Evolutionary conservation across 352 stramenopile genomes (phyloP).

Genomic region (Globisporangium canariense): DNA sequence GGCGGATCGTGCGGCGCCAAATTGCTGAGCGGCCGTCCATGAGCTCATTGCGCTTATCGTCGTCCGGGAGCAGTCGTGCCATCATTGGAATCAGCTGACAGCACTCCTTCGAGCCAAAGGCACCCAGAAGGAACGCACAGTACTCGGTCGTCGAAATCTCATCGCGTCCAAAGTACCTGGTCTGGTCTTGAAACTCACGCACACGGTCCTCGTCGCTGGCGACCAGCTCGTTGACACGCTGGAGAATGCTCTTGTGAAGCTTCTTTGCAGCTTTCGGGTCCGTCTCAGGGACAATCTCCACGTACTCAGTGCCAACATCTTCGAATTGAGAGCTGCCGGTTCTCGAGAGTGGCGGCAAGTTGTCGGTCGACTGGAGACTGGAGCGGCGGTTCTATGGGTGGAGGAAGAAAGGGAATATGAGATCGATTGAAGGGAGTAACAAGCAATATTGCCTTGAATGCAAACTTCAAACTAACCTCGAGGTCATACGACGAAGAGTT

Average conservation of each 20-base stretch:
- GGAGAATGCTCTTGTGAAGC: slow-evolving; percentile 71
- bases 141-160: slow-evolving; percentile 73
- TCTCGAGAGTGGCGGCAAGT: slow-evolving; percentile 12
- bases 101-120: slow-evolving; percentile 62
- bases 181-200: slow-evolving; percentile 77
- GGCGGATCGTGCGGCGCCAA: slow-evolving; percentile 51
- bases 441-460: not conserved
- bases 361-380: slow-evolving; percentile 6
- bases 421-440: not conserved
- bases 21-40: slow-evolving; percentile 61
- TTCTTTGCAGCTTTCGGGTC: slow-evolving; percentile 62
- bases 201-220: slow-evolving; percentile 66
- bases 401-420: not conserved
- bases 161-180: slow-evolving; percentile 68
- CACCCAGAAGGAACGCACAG: slow-evolving; percentile 68
- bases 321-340: slow-evolving; percentile 27
- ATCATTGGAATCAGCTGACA: slow-evolving; percentile 74
- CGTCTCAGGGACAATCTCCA: slow-evolving; percentile 46
- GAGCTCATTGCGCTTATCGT: slow-evolving; percentile 56
- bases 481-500: slow-evolving; percentile 9
- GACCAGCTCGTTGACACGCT: slow-evolving; percentile 60
- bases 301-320: slow-evolving; percentile 51
- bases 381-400: slow-evolving; percentile 1
- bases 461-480: slow-evolving; percentile 2
- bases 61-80: slow-evolving; percentile 63